Evolutionary conservation across 805 yeast species (phyloP), one percentile per base, ranked within the genome.

Genomic region (Hanseniaspora osmophila): DNA sequence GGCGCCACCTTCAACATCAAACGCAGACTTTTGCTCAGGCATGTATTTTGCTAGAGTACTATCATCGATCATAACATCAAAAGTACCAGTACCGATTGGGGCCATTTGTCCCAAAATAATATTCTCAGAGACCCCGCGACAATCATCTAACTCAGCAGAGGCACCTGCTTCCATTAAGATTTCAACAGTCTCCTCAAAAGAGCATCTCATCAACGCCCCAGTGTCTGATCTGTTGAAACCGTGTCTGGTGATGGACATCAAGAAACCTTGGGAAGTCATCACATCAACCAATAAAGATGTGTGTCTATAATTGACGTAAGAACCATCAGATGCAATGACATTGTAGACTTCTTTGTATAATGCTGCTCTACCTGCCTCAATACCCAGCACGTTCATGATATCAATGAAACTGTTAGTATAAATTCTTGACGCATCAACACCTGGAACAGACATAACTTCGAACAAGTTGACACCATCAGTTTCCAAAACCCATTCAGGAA

Each of bases 311-410:
- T 92, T 92, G 50, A 92, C 99, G 59, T 92, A 92, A 35, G 98
- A 88, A 84, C 98, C 99, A 74, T 92, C 99, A 58, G 94, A 92
- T 3, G 97, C 96, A 74, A 92, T 87, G 56, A 92, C 99, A 60
- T 92, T 92, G 67, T 84, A 78, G 57, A 92, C 87, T 69, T 92
- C 98, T 62, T 80, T 84, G 73, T 81, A 92, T 56, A 92, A 70
- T 1, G 97, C 95, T 45, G 88, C 76, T 65, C 98, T 80, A 19
- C 97, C 94, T 39, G 99, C 99, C 65, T 92, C 99, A 60, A 92
- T 92, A 73, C 99, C 99, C 55, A 92, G 70, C 12, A 92, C 98
- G 46, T 87, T 84, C 64, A 90, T 74, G 52, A 92, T 78, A 65
- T 92, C 99, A 56, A 92, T 94, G 65, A 92, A 92, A 49, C 96